Base-by-base conservation (phyloP, 1,139 yeast genomes). In the Chernovozyma aurita region DNA sequence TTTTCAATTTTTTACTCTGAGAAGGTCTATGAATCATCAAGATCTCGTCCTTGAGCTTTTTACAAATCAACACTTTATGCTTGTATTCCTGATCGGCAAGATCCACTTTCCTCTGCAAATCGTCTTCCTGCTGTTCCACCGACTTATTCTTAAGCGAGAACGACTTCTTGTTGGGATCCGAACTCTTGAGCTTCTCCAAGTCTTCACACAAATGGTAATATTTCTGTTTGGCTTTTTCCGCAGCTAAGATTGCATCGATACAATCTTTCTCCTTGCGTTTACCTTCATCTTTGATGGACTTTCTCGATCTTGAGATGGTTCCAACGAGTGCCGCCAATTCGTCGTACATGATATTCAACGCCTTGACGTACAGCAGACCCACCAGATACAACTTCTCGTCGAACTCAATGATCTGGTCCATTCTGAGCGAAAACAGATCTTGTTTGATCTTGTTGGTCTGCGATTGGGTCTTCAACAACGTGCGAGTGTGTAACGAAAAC, bases 101-200 rank as follows among this genome's bases (percentile, higher is more conserved):
- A 47, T 84, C 88, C 29, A 92, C 87, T 55, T 92, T 88, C 37
- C 82, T 63, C 44, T 78, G 80, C 21, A 90, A 65, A 36, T 90
- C 97, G 52, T 90, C 97, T 53, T 92, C 97, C 57, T 88, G 95
- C 59, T 90, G 97, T 36, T 84, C 84, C 2, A 81, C 78, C 0
- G 95, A 79, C 47, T 80, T 83, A 37, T 86, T 80, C 52, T 85
- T 85, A 45, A 85, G 67, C 24, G 90, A 82, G 49, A 92, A 81
- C 15, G 81, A 77, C 53, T 86, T 87, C 57, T 84, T 86, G 40
- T 83, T 73, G 17, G 95, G 96, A 53, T 90, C 97, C 0, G 84
- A 73, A 36, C 81, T 76, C 50, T 83, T 78, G 38, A 88, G 73
- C 48, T 84, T 81, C 48, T 92, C 97, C 59, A 87, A 75, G 49